Evolutionary conservation across 768 basidiomycete genomes (phyloP), one percentile per base, ranked within the genome.

Genomic region (Roridomyces roridus): DNA sequence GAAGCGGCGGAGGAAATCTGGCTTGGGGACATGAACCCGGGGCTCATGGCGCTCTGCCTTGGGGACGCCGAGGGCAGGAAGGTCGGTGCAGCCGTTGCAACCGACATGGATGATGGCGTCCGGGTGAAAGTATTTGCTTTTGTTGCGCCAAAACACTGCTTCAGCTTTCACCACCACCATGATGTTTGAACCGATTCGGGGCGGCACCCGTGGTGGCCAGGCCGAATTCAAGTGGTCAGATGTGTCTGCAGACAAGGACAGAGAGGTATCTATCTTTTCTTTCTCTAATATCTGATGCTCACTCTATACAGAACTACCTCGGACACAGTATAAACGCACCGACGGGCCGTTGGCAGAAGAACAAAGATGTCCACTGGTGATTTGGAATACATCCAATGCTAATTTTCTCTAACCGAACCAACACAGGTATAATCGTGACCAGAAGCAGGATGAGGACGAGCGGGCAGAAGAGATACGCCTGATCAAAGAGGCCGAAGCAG

Each of bases 351-450:
- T 98, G 96, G 96, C 96, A 97, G 75, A 96, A 96, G 75, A 94
- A 94, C 77, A 94, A 96, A 70, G 96, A 98, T 67, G 76, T 98
- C 15, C 95, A 96, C 66, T 98, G 96, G 96, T 98, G 96, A n/a
- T n/a, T n/a, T n/a, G n/a, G n/a, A n/a, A n/a, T n/a, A n/a, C n/a
- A n/a, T n/a, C n/a, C n/a, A n/a, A n/a, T n/a, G n/a, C n/a, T n/a
- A n/a, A n/a, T n/a, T n/a, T n/a, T n/a, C n/a, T n/a, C n/a, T n/a
- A n/a, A n/a, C n/a, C n/a, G n/a, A n/a, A n/a, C n/a, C n/a, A n/a
- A n/a, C n/a, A n/a, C n/a, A n/a, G n/a, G n/a, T n/a, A n/a, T 69
- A 84, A 77, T 65, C 86, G 95, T 25, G 92, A 94, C 5, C 24
- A 55, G 58, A 29, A 66, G 68, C 2, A 60, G 66, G 14, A 64